Evolutionary conservation across 345 rosid genomes (phyloP), one percentile per base, ranked within the genome.

Genomic region (Brassica cretica): DNA sequence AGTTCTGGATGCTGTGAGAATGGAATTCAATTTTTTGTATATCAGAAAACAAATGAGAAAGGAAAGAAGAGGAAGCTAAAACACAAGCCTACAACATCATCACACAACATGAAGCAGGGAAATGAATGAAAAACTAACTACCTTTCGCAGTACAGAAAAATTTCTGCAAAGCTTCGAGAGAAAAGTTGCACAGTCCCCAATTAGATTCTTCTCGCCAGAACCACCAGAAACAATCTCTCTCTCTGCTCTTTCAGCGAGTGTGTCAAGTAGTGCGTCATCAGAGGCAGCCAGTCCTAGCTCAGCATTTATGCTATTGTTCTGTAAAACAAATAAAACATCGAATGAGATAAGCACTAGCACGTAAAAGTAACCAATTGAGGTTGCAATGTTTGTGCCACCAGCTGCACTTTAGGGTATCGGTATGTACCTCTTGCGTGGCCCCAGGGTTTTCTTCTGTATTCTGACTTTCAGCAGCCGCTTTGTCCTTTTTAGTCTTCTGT

Each of bases 271-370:
- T 51, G 93, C 96, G 81, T 93, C 99, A 82, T 91, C 94, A 12
- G 99, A 93, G 81, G 97, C 98, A 75, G 94, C 90, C 71, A 94
- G 87, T 67, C 99, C 99, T 37, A 95, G 84, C 82, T 95, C 98
- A 72, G 94, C 94, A 87, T 87, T 95, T 64, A 95, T 95, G 81
- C 86, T 80, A 82, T 78, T 81, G 46, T 85, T 94, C 99, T 95
- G 85, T 66, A 74, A 74, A 65, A 58, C 80, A 74, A 73, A 66
- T 64, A 78, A 39, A 68, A 56, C n/a, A 21, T 58, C 4, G 46
- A 41, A 70, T 21, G 68, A 75, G 72, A 64, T 56, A 18, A 18
- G 56, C 30, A 63, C 15, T 55, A 29, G 32, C 21, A 55, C 66
- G 72, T 21, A 69, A 55, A 53, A 29, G 32, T 49, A 60, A 59